Base-by-base conservation (phyloP, 352 stramenopile species). In the Pythium diclinum region DNA sequence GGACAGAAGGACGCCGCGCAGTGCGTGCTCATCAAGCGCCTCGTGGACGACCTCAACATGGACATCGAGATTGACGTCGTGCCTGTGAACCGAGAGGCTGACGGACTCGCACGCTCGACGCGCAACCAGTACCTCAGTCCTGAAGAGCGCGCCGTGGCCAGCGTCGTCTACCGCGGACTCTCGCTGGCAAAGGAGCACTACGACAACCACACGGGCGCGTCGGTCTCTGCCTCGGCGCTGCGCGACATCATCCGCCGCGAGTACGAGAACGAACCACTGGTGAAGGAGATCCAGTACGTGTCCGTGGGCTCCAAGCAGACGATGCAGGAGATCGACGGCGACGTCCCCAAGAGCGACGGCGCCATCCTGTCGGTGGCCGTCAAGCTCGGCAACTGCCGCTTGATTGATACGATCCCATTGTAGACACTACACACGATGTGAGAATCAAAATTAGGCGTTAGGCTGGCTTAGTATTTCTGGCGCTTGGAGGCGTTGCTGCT, bases 1-100 rank as follows among this genome's bases (percentile, higher is more conserved):
- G 98, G 98, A 16, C 97, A 99, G 73, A 99, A 99, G 74, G 98
- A 99, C 78, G 97, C 96, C 5, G 91, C 97, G 5, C 97, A 99
- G 75, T 98, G 95, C 58, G 90, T 98, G 67, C 78, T 99, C 6
- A 96, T 99, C 66, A 87, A 96, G 67, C 82, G 95, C 21, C 89
- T 99, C 38, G 94, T 99, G 32, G 76, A 94, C 28, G 97, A 99
- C 76, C 81, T 99, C 54, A 97, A 99, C 77, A 96, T 99, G 66
- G 80, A 93, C 38, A 82, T 98, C 23, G 74, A 97, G 54, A 85
- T 99, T 46, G 71, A 94, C 10, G 85, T 99, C 30, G 83, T 95
- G 58, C 79, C 91, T 17, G 98, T 98, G 33, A 78, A 93, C 34
- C 88, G 98, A 30, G 97, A 99, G 76, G 46, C 64, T 1, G 94